A percentile compares a stretch with the other conserved stretches of the same genome.
phyloP scores from a whole-genome alignment of 2,329 filamentous ascomycete genomes.

The Monosporascus sp. region DNA sequence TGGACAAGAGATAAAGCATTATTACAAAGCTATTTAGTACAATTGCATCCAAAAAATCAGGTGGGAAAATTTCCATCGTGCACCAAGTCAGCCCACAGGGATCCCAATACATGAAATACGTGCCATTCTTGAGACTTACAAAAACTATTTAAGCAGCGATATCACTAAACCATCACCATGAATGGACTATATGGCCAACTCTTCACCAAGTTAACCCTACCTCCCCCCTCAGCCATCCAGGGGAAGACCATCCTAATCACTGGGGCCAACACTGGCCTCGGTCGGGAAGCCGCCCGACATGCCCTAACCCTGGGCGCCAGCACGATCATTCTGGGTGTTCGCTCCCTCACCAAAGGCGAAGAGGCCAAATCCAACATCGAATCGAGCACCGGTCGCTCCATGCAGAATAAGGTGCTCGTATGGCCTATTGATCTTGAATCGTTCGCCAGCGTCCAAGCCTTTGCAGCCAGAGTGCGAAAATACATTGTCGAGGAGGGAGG shows the following conservation, averaged over 20 bases:
- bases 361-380: conserved; percentile 8
- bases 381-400: background rate
- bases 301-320: conserved; percentile 9
- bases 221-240: background rate
- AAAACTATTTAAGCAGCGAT: background rate
- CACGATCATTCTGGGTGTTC: conserved; percentile 22
- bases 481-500: background rate
- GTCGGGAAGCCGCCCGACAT: conserved; percentile 16
- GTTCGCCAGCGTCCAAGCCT: background rate
- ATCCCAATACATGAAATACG: no score
- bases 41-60: no score
- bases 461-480: background rate
- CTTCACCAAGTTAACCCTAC: background rate
- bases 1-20: no score
- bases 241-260: background rate
- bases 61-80: no score
- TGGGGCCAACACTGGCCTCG: conserved; percentile 21
- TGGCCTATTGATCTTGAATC: background rate
- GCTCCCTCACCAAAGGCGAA: conserved; percentile 17
- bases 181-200: background rate
- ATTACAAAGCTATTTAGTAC: no score
- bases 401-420: background rate
- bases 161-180: background rate
- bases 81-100: no score
- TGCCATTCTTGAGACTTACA: background rate